A percentile compares a stretch with the other conserved stretches of the same genome.
These are phyloP conservation scores for Dillenia turbinata DNA, from an alignment of 164 flowering plant species.

Conservation along the genomic window DNA sequence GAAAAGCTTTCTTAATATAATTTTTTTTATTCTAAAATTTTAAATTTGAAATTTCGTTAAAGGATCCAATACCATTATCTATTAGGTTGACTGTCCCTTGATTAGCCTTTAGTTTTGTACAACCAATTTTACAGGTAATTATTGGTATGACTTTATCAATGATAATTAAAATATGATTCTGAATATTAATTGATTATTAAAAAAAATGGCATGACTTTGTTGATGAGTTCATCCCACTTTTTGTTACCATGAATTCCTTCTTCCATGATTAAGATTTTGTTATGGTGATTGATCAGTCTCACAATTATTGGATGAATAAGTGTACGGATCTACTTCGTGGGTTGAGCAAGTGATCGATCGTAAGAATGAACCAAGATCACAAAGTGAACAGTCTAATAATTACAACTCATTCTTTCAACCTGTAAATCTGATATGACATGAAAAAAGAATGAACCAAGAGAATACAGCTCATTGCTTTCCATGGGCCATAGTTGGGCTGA, in stretches of 20 bases:
- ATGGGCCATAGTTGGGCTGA: constrained; percentile 31
- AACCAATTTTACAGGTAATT: constrained; percentile 11
- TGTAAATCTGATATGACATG: no score
- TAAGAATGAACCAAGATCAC: no score
- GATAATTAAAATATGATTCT: not conserved
- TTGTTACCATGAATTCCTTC: constrained; percentile 8
- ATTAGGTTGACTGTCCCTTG: no score
- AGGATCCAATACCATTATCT: no score
- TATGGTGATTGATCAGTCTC: constrained; percentile 28
- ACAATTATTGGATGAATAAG: constrained; percentile 44
- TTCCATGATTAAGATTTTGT: constrained; percentile 14
- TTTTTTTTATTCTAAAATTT: no score
- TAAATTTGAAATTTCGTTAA: no score
- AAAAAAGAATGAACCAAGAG: constrained; percentile 31
- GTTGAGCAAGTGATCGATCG: constrained; percentile 32
- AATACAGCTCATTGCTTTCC: constrained; percentile 46
- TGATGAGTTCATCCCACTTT: constrained; percentile 15
- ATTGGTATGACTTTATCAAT: constrained; percentile 17
- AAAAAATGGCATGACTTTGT: constrained; percentile 9
- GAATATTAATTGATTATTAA: no score
- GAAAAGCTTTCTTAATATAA: no score
- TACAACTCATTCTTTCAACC: no score
- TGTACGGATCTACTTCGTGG: constrained; percentile 29
- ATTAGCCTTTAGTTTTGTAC: not conserved
- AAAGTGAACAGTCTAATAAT: no score